Evolutionary conservation across 495 filamentous ascomycete genomes (phyloP), one percentile per base, ranked within the genome.

Genomic region (Parachaetomium inaequale): DNA sequence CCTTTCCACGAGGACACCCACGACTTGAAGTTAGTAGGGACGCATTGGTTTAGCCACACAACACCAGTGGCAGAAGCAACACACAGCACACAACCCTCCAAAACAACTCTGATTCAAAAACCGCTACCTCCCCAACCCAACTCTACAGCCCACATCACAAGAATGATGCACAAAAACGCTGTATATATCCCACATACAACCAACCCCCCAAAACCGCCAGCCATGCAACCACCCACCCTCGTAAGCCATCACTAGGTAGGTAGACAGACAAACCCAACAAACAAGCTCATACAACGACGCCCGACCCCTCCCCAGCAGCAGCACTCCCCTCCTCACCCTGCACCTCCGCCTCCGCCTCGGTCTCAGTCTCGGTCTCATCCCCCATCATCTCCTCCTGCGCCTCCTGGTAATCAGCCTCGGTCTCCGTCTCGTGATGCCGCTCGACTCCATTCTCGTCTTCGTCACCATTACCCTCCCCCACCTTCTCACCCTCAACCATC

Each of bases 331-430:
- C 50, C 7, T 28, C 42, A 34, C 7, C 36, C 31, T 23, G 46
- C 58, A 8, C 11, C 28, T 12, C 19, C 36, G 29, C 14, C 50
- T 34, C 29, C 26, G 11, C 17, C 29, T 52, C 45, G 11, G 38
- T 43, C 50, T 45, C 59, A 38, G 58, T 43, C 46, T 60, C 58
- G 4, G 34, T 32, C 28, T 61, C 50, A 34, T 36, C 29, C 12
- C 50, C 59, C 28, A 61, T 45, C 28, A 61, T 45, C 42, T 45
- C 38, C 58, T 53, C 49, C 49, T 52, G 49, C n/a, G 51, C 59
- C 59, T 55, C 49, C 36, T 61, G 38, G 15, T 45, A 56, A 38
- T 57, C 60, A 0, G 60, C 52, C 43, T 62, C 52, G 4, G 47
- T 53, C 3, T 49, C 23, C 32, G 60, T 62, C 19, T 52, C 46